phyloP scores from a whole-genome alignment of 2,329 filamentous ascomycete species.

The Ophiostoma piceae region DNA sequence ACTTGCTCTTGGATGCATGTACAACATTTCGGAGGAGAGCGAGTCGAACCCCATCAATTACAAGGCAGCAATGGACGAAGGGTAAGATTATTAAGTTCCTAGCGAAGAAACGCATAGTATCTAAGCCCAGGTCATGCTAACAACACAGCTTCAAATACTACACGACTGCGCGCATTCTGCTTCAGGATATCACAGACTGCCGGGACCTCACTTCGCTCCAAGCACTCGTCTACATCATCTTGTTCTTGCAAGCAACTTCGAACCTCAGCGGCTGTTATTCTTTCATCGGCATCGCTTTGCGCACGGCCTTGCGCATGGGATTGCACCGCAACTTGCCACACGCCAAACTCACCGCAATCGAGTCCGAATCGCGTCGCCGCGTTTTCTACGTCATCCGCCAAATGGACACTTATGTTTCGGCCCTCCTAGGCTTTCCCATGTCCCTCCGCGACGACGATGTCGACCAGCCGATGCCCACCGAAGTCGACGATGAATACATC shows the following conservation, averaged over 20 bases:
- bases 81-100: constrained; percentile 38
- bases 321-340: constrained; percentile 68
- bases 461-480: constrained; percentile 59
- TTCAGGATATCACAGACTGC: constrained; percentile 63
- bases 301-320: constrained; percentile 70
- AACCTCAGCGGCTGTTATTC: constrained; percentile 76
- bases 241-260: constrained; percentile 74
- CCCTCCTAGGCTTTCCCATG: constrained; percentile 60
- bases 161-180: constrained; percentile 58
- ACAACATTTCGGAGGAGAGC: constrained; percentile 53
- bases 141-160: constrained; percentile 67
- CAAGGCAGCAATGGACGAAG: constrained; percentile 50
- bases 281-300: constrained; percentile 71
- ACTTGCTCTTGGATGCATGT: constrained; percentile 68
- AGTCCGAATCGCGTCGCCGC: constrained; percentile 58
- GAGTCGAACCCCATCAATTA: constrained; percentile 45
- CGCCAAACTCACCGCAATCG: constrained; percentile 56
- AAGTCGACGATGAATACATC: constrained; percentile 64
- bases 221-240: constrained; percentile 70
- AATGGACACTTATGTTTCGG: constrained; percentile 66
- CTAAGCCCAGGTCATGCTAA: neutral
- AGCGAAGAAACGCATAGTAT: neutral
- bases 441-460: constrained; percentile 60
- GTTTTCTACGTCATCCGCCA: constrained; percentile 65
- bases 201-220: constrained; percentile 70